A percentile compares a stretch with the other conserved stretches of the same genome.
These are phyloP conservation scores for Candida gigantensis DNA, from an alignment of 1,139 yeast genomes.

Conservation along the genomic window DNA sequence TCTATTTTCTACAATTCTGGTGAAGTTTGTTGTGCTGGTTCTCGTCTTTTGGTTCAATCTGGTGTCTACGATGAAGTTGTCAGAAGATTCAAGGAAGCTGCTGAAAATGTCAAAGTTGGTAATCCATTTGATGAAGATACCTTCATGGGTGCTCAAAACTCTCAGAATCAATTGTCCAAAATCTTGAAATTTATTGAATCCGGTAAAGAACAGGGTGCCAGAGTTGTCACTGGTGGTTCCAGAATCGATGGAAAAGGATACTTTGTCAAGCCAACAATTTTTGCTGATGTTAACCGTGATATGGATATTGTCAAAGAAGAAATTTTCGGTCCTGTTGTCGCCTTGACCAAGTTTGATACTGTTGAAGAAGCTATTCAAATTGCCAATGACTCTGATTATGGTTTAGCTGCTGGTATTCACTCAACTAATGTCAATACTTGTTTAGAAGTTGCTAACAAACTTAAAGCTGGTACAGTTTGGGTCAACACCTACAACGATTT, in stretches of 20 bases:
- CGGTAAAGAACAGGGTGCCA: constrained; percentile 78
- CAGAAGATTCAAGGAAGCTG: constrained; percentile 57
- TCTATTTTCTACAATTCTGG: constrained; percentile 75
- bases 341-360: constrained; percentile 70
- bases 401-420: constrained; percentile 83
- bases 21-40: constrained; percentile 88
- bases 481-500: constrained; percentile 82
- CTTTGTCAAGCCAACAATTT: constrained; percentile 78
- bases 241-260: constrained; percentile 69
- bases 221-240: constrained; percentile 74
- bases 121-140: constrained; percentile 71
- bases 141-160: constrained; percentile 87
- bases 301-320: constrained; percentile 77
- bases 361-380: constrained; percentile 66
- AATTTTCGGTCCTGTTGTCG: constrained; percentile 85
- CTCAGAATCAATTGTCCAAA: constrained; percentile 72
- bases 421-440: constrained; percentile 71
- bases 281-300: constrained; percentile 65
- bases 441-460: constrained; percentile 60
- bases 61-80: constrained; percentile 69
- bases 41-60: constrained; percentile 78
- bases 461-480: constrained; percentile 85
- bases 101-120: constrained; percentile 63
- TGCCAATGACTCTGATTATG: constrained; percentile 77
- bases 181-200: constrained; percentile 69